Conservation (phyloP, 2,329 filamentous ascomycete species). For the Rugonectria rugulosa region DNA sequence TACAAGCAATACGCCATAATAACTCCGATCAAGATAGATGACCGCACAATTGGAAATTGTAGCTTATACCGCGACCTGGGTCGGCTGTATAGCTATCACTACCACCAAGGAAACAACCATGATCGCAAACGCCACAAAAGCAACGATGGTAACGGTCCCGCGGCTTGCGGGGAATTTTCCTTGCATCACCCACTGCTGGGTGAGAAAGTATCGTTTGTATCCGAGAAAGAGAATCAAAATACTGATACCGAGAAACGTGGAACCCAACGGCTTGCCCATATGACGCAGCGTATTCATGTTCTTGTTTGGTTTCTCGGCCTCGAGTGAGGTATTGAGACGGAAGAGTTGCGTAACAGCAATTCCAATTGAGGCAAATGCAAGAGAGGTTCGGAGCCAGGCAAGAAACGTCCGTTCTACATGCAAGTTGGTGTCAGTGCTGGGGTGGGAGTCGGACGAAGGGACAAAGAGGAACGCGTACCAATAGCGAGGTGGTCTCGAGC, state of each 20-base stretch:
- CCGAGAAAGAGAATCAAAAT: conserved; percentile 79
- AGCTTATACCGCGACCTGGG: conserved; percentile 28
- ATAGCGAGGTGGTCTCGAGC: conserved; percentile 83
- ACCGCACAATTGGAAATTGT: not conserved
- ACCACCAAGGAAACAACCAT: conserved; percentile 68
- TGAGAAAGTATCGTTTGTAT: conserved; percentile 80
- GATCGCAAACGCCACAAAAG: conserved; percentile 68
- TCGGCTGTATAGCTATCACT: conserved; percentile 62
- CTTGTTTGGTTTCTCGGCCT: conserved; percentile 44
- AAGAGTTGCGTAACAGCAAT: conserved; percentile 87
- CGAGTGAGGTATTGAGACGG: conserved; percentile 75
- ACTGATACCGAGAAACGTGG: conserved; percentile 78
- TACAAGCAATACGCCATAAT: not conserved
- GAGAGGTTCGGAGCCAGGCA: conserved; percentile 83
- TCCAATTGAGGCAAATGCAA: conserved; percentile 83
- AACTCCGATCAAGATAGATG: too few relatives aligned
- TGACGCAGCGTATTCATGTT: conserved; percentile 60
- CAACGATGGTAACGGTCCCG: conserved; percentile 76
- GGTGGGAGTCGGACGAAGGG: not conserved
- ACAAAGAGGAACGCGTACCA: conserved; percentile 54
- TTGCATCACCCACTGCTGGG: conserved; percentile 79
- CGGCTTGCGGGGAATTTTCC: conserved; percentile 83
- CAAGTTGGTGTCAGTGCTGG: conserved; percentile 17
- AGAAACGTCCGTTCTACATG: conserved; percentile 79
- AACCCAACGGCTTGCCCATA: conserved; percentile 77